phyloP scores from a whole-genome alignment of 2,329 filamentous ascomycete species.

The Cercospora citrullina region DNA sequence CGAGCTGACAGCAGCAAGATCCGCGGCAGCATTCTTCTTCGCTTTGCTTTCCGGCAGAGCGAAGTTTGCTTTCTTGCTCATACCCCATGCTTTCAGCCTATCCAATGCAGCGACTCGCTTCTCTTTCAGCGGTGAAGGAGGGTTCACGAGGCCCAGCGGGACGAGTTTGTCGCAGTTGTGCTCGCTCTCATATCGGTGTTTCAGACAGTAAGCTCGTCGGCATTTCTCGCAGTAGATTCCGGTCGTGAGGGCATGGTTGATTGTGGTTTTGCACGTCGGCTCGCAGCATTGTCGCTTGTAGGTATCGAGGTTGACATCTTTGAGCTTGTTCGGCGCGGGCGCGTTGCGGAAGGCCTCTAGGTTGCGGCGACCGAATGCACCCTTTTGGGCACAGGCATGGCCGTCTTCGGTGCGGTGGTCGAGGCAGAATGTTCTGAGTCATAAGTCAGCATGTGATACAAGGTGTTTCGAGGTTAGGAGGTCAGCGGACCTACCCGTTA shows the following conservation, averaged over 20 bases:
- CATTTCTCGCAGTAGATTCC: constrained; percentile 71
- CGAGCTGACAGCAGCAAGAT: constrained; percentile 68
- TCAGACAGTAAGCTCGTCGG: constrained; percentile 73
- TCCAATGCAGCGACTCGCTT: constrained; percentile 73
- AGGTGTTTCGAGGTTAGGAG: neutral
- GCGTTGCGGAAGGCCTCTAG: constrained; percentile 41
- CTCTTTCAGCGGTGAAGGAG: constrained; percentile 54
- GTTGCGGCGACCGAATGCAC: constrained; percentile 59
- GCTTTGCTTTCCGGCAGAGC: constrained; percentile 57
- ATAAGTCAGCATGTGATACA: neutral
- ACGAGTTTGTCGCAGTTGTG: constrained; percentile 79
- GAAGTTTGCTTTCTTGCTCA: constrained; percentile 56
- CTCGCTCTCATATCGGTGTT: constrained; percentile 74
- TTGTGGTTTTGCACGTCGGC: constrained; percentile 65
- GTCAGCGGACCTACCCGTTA: constrained; percentile 48
- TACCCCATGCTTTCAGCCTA: constrained; percentile 76
- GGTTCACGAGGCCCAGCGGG: constrained; percentile 56
- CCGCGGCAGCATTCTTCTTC: constrained; percentile 59
- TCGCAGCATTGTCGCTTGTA: constrained; percentile 69
- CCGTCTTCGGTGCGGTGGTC: constrained; percentile 86
- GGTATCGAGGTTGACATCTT: constrained; percentile 53
- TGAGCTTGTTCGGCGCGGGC: constrained; percentile 24
- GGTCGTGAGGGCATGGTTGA: constrained; percentile 67
- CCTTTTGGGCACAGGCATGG: constrained; percentile 66
- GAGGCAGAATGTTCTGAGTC: constrained; percentile 66